phyloP scores from a whole-genome alignment of 345 rosid genomes.

The Dovyalis caffra region DNA sequence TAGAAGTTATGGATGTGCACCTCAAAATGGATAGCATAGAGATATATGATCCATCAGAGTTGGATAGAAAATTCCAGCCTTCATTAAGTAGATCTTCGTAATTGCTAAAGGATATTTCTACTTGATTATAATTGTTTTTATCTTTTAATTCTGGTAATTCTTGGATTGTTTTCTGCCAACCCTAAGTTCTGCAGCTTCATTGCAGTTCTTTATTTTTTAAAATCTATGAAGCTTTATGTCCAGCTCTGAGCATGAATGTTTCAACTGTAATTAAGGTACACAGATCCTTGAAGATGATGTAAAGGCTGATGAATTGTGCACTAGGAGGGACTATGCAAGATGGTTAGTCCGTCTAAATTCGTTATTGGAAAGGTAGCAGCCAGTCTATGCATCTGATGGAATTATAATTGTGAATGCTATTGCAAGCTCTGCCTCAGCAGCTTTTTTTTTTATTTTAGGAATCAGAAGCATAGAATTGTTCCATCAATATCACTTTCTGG shows the following conservation, averaged over 20 bases:
- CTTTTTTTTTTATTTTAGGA: constrained; percentile 38
- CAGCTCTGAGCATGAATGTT: constrained; percentile 49
- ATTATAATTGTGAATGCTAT: constrained; percentile 9
- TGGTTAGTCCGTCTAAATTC: constrained; percentile 69
- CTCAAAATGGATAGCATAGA: neutral
- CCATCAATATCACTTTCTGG: constrained; percentile 65
- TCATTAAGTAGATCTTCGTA: neutral
- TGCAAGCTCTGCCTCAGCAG: constrained; percentile 16
- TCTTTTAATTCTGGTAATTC: neutral
- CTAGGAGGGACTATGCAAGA: constrained; percentile 81
- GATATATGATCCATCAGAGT: constrained; percentile 1
- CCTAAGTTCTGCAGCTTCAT: constrained; percentile 9
- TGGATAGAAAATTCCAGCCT: neutral
- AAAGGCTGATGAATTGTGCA: constrained; percentile 64
- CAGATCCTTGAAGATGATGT: constrained; percentile 75
- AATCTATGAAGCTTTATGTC: constrained; percentile 2
- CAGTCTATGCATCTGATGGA: neutral
- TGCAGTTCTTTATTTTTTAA: neutral
- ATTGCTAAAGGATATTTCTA: neutral
- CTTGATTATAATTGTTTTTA: neutral
- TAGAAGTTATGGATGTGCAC: neutral
- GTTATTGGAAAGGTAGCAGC: constrained; percentile 64
- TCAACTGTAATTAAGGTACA: constrained; percentile 38
- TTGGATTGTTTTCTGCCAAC: constrained; percentile 2
- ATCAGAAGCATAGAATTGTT: constrained; percentile 61